These are phyloP conservation scores for Pichia cephalocereana DNA, from an alignment of 805 yeast genomes.

Conservation along the genomic window DNA sequence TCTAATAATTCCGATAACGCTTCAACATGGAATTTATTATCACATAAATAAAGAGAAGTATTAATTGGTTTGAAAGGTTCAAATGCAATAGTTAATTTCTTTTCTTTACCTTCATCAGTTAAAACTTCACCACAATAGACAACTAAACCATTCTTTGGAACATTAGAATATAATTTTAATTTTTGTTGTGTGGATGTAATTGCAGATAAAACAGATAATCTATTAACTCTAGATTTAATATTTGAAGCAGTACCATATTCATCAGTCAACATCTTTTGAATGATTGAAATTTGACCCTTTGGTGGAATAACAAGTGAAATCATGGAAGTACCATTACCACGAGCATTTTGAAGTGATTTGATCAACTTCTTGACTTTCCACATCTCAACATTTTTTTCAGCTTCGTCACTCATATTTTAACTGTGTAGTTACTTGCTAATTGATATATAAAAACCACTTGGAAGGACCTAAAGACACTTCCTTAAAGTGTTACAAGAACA, in stretches of 20 bases:
- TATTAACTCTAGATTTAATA: conserved; percentile 94
- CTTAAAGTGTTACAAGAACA: not conserved
- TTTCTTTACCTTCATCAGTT: conserved; percentile 95
- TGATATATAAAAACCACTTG: not conserved
- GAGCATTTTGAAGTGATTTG: conserved; percentile 78
- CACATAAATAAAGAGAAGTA: conserved; percentile 93
- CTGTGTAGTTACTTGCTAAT: no score
- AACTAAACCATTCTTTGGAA: conserved; percentile 93
- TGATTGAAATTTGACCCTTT: conserved; percentile 81
- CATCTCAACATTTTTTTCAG: conserved; percentile 94
- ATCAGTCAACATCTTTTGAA: conserved; percentile 88
- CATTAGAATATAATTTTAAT: conserved; percentile 76
- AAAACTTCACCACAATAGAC: conserved; percentile 97
- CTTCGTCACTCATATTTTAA: conserved; percentile 48
- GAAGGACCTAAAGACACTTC: no score
- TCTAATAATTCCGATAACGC: conserved; percentile 90
- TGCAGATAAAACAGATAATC: conserved; percentile 91
- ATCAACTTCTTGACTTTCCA: conserved; percentile 97
- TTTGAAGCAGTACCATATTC: conserved; percentile 99
- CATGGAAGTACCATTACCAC: conserved; percentile 99
- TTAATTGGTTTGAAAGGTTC: conserved; percentile 99
- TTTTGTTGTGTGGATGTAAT: conserved; percentile 98
- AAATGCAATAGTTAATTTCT: conserved; percentile 92
- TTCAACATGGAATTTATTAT: conserved; percentile 97
- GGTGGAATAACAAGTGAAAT: conserved; percentile 95